Evolutionary conservation across 257 asterid species (phyloP), one percentile per base, ranked within the genome.

Genomic region (Knoxia roxburghii): DNA sequence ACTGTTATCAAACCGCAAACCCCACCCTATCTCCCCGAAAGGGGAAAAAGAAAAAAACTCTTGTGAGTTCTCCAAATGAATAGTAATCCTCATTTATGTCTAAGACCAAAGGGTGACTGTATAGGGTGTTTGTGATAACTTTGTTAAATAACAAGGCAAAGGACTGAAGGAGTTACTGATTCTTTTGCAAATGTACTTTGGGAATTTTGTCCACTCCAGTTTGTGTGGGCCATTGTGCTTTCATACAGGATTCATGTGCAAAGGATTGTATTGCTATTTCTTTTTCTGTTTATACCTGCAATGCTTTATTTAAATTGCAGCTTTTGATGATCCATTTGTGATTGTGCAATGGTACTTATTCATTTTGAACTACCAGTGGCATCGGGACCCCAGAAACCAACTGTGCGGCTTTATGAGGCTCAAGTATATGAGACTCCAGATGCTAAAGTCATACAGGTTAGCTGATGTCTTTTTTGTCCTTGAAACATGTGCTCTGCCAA

Each of bases 391-490:
- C 84, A 75, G 71, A 81, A 78, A 65, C 80, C 82, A 61, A 76
- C 71, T 58, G 81, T 79, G 65, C 75, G 76, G 73, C 74, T 86
- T 64, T 81, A 68, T 72, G 93, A 87, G 58, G 65, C 85, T 75
- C 82, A 77, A 72, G 71, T 82, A 63, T 78, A 79, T 62, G 91
- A 87, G 84, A 81, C 76, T 59, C 72, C 73, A 68, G 93, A 87
- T 65, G 74, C 79, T 71, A 85, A 80, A 61, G 68, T 80, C 69
- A 60, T 80, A 82, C 88, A 87, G 96, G 96, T 89, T 68, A 76
- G 87, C 75, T 67, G 52, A 54, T 64, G 74, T 49, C 48, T 65
- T 62, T 56, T 51, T 52, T 51, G 24, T 48, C 24, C 33, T 18
- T 60, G 12, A 17, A 37, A 9, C 59, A 33, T 48, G 24, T 30